A percentile compares a stretch with the other conserved stretches of the same genome.
phyloP scores from a whole-genome alignment of 2,329 filamentous ascomycete species.

The Celoporthe dispersa region DNA sequence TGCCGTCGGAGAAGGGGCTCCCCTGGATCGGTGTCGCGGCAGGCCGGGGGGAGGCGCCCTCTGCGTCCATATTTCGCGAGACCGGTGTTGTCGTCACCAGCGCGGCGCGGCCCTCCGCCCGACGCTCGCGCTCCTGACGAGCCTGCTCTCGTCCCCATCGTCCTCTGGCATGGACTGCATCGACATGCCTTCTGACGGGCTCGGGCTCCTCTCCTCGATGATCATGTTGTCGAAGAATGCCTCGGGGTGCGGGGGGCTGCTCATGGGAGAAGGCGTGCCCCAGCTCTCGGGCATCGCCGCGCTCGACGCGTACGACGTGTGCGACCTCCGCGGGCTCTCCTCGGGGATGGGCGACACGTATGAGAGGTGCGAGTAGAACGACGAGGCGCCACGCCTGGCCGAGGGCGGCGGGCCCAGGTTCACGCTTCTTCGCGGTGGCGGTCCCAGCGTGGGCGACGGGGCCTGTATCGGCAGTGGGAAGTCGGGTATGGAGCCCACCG shows the following conservation, averaged over 20 bases:
- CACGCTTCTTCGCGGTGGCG: slow-evolving; percentile 51
- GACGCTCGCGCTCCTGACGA: slow-evolving; percentile 65
- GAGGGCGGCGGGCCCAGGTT: slow-evolving; percentile 65
- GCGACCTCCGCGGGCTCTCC: slow-evolving; percentile 64
- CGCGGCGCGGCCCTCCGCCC: slow-evolving; percentile 62
- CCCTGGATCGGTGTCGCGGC: slow-evolving; percentile 43
- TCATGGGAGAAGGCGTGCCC: slow-evolving; percentile 54
- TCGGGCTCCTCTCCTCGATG: slow-evolving; percentile 45
- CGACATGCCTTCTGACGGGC: slow-evolving; percentile 20
- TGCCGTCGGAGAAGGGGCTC: slow-evolving; percentile 48
- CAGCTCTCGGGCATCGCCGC: slow-evolving; percentile 73
- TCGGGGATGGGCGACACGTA: slow-evolving; percentile 78
- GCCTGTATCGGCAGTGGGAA: slow-evolving; percentile 52
- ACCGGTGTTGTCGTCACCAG: slow-evolving; percentile 47
- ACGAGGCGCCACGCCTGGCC: slow-evolving; percentile 63
- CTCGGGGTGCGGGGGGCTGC: slow-evolving; percentile 52
- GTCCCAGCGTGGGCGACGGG: slow-evolving; percentile 33
- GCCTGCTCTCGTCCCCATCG: slow-evolving; percentile 57
- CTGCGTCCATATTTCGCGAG: slow-evolving; percentile 1
- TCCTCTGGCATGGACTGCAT: slow-evolving; percentile 48
- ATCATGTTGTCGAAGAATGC: slow-evolving; percentile 55
- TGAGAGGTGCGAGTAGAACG: slow-evolving; percentile 68
- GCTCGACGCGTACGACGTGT: slow-evolving; percentile 72
- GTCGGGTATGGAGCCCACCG: slow-evolving; percentile 63
- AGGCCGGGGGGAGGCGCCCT: slow-evolving; percentile 38